Evolutionary conservation across 192 early-diverging fungal species (phyloP).

Genomic region (Entomortierella beljakovae): DNA sequence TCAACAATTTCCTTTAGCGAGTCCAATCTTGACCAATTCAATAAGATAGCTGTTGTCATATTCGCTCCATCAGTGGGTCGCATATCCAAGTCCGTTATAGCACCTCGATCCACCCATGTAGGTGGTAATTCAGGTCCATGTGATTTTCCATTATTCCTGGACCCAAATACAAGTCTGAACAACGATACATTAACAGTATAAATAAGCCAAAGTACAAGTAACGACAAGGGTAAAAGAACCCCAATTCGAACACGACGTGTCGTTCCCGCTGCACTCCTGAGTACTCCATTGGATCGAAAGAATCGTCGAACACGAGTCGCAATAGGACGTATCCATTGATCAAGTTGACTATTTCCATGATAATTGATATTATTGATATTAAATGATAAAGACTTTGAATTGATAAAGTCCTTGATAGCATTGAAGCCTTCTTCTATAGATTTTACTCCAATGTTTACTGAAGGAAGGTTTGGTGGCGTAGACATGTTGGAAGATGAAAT

Average conservation of each 20-base stretch:
- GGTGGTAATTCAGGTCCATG: constrained; percentile 9
- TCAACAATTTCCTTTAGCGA: constrained; percentile 59
- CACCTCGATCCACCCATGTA: constrained; percentile 43
- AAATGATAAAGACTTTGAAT: constrained; percentile 3
- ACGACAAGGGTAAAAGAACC: constrained; percentile 18
- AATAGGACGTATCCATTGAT: constrained; percentile 30
- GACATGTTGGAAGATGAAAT: neutral
- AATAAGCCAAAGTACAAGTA: constrained; percentile 8
- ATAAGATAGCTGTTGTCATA: constrained; percentile 59
- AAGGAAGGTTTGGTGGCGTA: neutral
- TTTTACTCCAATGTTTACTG: neutral
- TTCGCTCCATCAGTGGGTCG: constrained; percentile 61
- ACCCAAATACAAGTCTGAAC: constrained; percentile 31
- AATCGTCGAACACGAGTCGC: constrained; percentile 19
- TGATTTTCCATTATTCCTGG: neutral
- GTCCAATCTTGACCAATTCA: constrained; percentile 52
- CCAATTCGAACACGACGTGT: constrained; percentile 37
- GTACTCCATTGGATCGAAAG: constrained; percentile 19
- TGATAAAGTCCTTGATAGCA: neutral
- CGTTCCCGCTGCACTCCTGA: constrained; percentile 22
- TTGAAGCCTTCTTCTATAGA: neutral
- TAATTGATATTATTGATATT: constrained; percentile 34
- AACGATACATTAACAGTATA: constrained; percentile 21
- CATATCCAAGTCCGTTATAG: constrained; percentile 46
- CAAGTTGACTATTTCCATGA: constrained; percentile 27